phyloP scores from a whole-genome alignment of 139 green algal species.

The Haematococcus lacustris region DNA sequence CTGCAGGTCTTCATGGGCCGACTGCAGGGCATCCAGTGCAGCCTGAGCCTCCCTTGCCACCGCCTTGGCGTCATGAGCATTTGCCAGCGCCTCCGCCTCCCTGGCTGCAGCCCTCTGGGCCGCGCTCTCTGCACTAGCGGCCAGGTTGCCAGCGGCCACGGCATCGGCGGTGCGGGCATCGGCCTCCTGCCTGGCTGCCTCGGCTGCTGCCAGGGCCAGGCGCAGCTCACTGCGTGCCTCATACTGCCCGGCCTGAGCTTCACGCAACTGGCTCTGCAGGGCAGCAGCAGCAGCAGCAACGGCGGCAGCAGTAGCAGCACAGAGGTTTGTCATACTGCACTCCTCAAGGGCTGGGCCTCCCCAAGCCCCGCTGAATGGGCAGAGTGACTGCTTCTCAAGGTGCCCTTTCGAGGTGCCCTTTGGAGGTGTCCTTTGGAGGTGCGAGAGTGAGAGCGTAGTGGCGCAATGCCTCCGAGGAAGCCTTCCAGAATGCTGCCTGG shows the following conservation, averaged over 20 bases:
- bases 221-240: slow-evolving; percentile 10
- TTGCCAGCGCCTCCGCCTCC: slow-evolving; percentile 19
- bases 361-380: too few species aligned
- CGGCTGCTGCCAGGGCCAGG: slow-evolving; percentile 7
- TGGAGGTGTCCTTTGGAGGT: too few species aligned
- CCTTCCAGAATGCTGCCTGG: too few species aligned
- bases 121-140: slow-evolving; percentile 26
- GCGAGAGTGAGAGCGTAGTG: too few species aligned
- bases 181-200: slow-evolving; percentile 23
- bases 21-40: neutral
- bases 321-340: too few species aligned
- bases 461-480: too few species aligned
- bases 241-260: slow-evolving; percentile 2
- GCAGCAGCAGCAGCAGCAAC: slow-evolving; percentile 22
- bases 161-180: slow-evolving; percentile 26
- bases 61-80: neutral
- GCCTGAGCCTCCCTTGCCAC: slow-evolving; percentile 10
- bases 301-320: too few species aligned
- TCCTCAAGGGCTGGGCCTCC: too few species aligned
- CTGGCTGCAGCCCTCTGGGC: slow-evolving; percentile 18
- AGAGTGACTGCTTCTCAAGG: too few species aligned
- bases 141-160: slow-evolving; percentile 19
- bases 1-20: neutral
- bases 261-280: slow-evolving; percentile 31
- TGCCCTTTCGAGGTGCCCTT: too few species aligned